Percentiles rank a stretch among this genome's conserved stretches.
Conservation (phyloP, 2,329 filamentous ascomycete species). For the Fonsecaea pugnacius region DNA sequence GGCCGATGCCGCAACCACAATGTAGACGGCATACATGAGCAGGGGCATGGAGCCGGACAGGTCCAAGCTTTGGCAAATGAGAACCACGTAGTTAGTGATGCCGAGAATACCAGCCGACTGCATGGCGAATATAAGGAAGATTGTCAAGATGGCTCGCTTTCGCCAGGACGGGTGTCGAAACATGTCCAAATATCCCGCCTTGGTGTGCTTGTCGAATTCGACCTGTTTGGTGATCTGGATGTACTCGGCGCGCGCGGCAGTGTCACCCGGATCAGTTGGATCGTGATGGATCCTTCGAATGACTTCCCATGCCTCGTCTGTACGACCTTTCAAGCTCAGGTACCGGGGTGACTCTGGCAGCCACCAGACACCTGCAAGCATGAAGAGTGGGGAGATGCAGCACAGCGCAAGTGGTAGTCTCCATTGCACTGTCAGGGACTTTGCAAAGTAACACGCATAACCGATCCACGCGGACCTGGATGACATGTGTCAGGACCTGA, state of each 20-base stretch:
- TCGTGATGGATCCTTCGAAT: slow-evolving; percentile 13
- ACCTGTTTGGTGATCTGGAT: slow-evolving; percentile 19
- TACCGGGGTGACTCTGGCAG: slow-evolving; percentile 15
- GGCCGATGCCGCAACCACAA: slow-evolving; percentile 39
- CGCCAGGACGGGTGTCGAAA: slow-evolving; percentile 17
- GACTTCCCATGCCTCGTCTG: slow-evolving; percentile 6
- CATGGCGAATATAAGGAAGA: slow-evolving; percentile 14
- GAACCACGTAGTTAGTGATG: slow-evolving; percentile 47
- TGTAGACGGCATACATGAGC: slow-evolving; percentile 43
- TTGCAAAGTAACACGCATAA: slow-evolving; percentile 1
- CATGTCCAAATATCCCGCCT: slow-evolving; percentile 12
- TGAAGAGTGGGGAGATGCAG: background rate
- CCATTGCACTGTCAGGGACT: slow-evolving; percentile 4
- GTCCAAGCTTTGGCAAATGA: slow-evolving; percentile 45
- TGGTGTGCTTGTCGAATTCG: slow-evolving; percentile 13
- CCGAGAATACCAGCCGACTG: slow-evolving; percentile 41
- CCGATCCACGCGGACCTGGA: background rate
- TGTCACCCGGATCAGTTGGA: background rate
- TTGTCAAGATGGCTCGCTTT: slow-evolving; percentile 4
- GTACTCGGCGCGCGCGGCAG: slow-evolving; percentile 4
- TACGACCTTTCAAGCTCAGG: slow-evolving; percentile 4
- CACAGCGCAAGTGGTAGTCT: slow-evolving; percentile 5
- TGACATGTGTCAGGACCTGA: too few relatives aligned
- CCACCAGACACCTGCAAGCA: background rate
- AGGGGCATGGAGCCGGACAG: slow-evolving; percentile 46